These are phyloP conservation scores for Ophiorrhiza pumila DNA, from an alignment of 257 asterid species.

Conservation along the genomic window DNA sequence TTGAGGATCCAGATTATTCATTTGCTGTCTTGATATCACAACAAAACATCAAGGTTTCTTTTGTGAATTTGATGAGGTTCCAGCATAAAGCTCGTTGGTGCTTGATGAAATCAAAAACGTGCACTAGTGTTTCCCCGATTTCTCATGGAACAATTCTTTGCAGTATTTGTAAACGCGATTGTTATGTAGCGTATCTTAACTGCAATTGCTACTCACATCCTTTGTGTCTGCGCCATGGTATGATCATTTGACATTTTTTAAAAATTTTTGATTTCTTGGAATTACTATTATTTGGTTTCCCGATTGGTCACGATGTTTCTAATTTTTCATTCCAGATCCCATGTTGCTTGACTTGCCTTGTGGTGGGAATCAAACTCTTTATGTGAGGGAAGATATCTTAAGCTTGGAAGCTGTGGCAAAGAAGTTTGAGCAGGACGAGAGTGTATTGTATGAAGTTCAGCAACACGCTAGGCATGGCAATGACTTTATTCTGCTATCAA, in stretches of 20 bases:
- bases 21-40: conserved; percentile 44
- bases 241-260: conserved; percentile 2
- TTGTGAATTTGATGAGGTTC: conserved; percentile 73
- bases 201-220: conserved; percentile 77
- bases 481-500: conserved; percentile 43
- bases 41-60: conserved; percentile 55
- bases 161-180: conserved; percentile 86
- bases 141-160: conserved; percentile 85
- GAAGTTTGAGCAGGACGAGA: conserved; percentile 71
- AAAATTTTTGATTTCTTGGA: background rate
- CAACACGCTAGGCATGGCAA: conserved; percentile 37
- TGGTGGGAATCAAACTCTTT: conserved; percentile 43
- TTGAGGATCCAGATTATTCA: conserved; percentile 43
- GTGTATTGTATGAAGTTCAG: conserved; percentile 49
- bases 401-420: conserved; percentile 72
- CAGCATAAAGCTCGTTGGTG: conserved; percentile 91
- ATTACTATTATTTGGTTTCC: background rate
- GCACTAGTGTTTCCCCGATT: conserved; percentile 45
- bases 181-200: conserved; percentile 72
- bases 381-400: conserved; percentile 66
- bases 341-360: conserved; percentile 56
- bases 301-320: background rate
- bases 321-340: conserved; percentile 39
- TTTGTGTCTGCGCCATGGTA: conserved; percentile 95
- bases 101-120: conserved; percentile 48